These are phyloP conservation scores for Lepidium sativum DNA, from an alignment of 345 rosid species.

Conservation along the genomic window DNA sequence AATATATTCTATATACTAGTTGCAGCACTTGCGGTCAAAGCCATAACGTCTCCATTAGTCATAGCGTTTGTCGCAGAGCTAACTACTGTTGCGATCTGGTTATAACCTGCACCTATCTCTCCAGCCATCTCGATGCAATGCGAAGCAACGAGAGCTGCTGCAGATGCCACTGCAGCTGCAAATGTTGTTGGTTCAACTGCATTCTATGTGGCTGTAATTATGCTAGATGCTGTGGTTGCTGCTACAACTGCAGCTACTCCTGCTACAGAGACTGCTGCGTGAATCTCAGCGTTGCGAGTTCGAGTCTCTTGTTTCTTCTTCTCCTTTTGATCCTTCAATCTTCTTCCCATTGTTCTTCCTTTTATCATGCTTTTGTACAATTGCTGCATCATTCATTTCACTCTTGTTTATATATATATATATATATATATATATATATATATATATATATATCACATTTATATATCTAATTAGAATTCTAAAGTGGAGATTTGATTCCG, in stretches of 20 bases:
- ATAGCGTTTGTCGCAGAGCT: constrained; percentile 74
- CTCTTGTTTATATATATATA: background rate
- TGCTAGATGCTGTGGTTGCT: constrained; percentile 54
- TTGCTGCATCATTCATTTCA: constrained; percentile 33
- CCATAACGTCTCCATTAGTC: constrained; percentile 83
- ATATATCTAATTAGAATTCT: no score
- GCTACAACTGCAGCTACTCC: constrained; percentile 94
- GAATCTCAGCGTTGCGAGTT: constrained; percentile 74
- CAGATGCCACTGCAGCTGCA: constrained; percentile 66
- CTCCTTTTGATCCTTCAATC: constrained; percentile 86
- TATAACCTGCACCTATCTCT: constrained; percentile 85
- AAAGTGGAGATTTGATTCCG: no score
- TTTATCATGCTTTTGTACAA: constrained; percentile 57
- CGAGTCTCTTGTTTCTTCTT: constrained; percentile 82
- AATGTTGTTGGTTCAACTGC: constrained; percentile 32
- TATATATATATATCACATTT: no score
- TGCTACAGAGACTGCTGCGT: constrained; percentile 90
- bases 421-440: no score
- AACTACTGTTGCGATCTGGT: constrained; percentile 58
- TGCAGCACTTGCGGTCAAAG: constrained; percentile 92
- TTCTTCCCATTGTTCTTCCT: constrained; percentile 78
- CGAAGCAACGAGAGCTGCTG: constrained; percentile 82
- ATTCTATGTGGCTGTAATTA: constrained; percentile 31
- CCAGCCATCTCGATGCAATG: constrained; percentile 92
- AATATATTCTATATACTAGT: constrained; percentile 42